Conservation (phyloP, 257 asterid species). For the Solanum gandarillasii region DNA sequence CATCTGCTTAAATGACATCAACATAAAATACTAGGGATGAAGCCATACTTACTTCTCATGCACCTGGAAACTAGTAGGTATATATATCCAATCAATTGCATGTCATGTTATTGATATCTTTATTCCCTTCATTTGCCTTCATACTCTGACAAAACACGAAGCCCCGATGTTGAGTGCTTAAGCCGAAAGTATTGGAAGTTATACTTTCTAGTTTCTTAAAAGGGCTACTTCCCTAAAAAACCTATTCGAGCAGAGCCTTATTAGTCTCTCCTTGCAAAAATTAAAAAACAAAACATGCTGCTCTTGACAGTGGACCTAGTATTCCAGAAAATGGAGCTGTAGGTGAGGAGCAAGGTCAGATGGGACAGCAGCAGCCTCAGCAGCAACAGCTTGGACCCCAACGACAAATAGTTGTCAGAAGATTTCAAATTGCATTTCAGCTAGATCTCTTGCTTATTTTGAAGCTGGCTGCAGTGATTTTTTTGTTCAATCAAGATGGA, state of each 20-base stretch:
- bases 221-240: neutral
- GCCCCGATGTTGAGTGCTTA: neutral
- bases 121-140: neutral
- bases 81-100: neutral
- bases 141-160: neutral
- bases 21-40: neutral
- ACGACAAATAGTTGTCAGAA: constrained; percentile 62
- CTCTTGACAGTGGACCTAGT: constrained; percentile 42
- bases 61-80: neutral
- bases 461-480: constrained; percentile 85
- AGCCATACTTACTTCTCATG: neutral
- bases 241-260: neutral
- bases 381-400: constrained; percentile 58
- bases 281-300: neutral
- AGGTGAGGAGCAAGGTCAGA: constrained; percentile 58
- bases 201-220: neutral
- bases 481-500: constrained; percentile 94
- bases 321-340: constrained; percentile 39
- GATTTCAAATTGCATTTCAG: constrained; percentile 87
- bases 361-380: constrained; percentile 41
- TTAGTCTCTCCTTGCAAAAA: neutral
- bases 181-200: neutral
- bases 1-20: neutral
- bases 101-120: neutral
- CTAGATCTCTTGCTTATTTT: constrained; percentile 73